Base-by-base conservation (phyloP, 768 basidiomycete species). In the Paxillus rubicundulus region DNA sequence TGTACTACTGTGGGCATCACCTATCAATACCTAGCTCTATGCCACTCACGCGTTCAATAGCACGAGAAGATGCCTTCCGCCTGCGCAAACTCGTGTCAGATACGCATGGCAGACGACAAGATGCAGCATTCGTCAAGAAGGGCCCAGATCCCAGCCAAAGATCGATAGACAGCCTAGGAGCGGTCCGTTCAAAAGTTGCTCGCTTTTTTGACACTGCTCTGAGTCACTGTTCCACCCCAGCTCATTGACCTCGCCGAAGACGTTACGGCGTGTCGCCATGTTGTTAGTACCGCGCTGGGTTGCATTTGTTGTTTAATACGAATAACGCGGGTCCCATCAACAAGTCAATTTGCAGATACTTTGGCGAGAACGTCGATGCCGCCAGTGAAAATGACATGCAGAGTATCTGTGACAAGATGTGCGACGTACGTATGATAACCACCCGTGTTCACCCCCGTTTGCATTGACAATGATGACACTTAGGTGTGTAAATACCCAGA, bases 401-500 rank as follows among this genome's bases (percentile, higher is more conserved):
- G 49, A 61, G 61, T 4, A 82, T 87, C 58, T 93, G 91, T 59
- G 68, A 85, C 47, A 73, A 75, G 43, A 92, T 91, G 88, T 93
- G 91, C 60, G 91, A 93, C 64, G 90, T 90, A 61, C 21, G 84
- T 68, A 4, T 1, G 60, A 14, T 33, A 47, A 5, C 37, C 30
- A 1, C 18, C n/a, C 2, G 10, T 21, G 32, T 36, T 37, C 36
- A 9, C 46, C 42, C 21, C 9, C n/a, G 3, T 50, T 16, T 3
- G 12, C 24, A 10, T 18, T 41, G 27, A 44, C 50, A 49, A 47
- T 30, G 3, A 20, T 27, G 24, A 24, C 12, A 41, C 20, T n/a
- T 16, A 92, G 90, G 77, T 90, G 3, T 92, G 91, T 72, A 89
- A 87, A 68, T 82, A 83, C 56, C 86, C 88, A 0, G 84, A 84